These are phyloP conservation scores for Claviceps sp. DNA, from an alignment of 2,329 filamentous ascomycete genomes.

Conservation along the genomic window DNA sequence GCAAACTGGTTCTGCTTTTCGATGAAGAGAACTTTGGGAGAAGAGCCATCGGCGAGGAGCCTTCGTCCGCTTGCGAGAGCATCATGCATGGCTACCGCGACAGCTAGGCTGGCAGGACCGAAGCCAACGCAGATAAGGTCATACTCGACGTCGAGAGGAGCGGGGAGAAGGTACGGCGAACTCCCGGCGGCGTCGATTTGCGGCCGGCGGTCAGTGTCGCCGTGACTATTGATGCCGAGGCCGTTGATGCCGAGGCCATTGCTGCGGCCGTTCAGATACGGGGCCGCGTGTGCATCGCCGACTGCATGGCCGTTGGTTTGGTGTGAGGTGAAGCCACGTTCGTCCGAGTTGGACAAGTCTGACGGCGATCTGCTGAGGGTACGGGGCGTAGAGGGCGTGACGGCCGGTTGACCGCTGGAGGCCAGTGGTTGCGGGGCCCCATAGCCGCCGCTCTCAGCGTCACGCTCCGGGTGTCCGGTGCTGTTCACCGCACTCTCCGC, in stretches of 20 bases:
- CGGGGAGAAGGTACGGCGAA: constrained; percentile 30
- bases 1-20: constrained; percentile 75
- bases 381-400: constrained; percentile 3
- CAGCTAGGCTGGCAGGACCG: constrained; percentile 77
- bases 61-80: constrained; percentile 40
- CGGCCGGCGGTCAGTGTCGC: constrained; percentile 6
- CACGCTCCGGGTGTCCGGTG: constrained; percentile 2
- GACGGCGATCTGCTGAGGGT: constrained; percentile 4
- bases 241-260: not conserved
- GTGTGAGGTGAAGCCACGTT: constrained; percentile 1
- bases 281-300: constrained; percentile 5
- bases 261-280: constrained; percentile 9
- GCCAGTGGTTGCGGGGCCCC: constrained; percentile 4
- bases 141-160: constrained; percentile 50
- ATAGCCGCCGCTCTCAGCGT: not conserved
- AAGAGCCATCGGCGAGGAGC: constrained; percentile 25
- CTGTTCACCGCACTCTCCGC: constrained; percentile 7
- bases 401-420: not conserved
- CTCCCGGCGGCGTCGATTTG: constrained; percentile 12
- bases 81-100: constrained; percentile 83
- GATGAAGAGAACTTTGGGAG: constrained; percentile 70
- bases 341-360: constrained; percentile 9
- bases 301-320: not conserved
- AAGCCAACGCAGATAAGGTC: constrained; percentile 89
- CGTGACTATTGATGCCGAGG: not conserved